Percentiles rank a stretch among this genome's conserved stretches.
Conservation (phyloP, 352 stramenopile species). For the Pythium vanterpoolii region DNA sequence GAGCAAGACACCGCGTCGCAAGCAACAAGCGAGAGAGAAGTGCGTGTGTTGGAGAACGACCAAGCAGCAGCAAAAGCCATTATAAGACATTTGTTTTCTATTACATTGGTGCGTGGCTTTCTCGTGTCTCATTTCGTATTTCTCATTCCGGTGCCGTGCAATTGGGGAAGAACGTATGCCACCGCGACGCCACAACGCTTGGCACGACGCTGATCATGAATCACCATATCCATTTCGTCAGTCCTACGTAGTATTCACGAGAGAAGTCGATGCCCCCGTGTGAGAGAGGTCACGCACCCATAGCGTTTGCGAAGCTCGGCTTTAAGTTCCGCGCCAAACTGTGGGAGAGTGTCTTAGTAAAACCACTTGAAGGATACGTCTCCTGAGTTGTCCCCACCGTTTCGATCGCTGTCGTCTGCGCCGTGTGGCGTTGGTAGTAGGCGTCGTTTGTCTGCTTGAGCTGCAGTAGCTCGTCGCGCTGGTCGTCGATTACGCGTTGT, state of each 20-base stretch:
- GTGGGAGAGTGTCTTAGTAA: too few relatives aligned
- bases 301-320: conserved; percentile 52
- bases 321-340: conserved; percentile 56
- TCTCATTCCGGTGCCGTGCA: conserved; percentile 13
- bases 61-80: neutral
- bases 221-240: neutral
- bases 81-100: conserved; percentile 6
- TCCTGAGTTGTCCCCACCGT: conserved; percentile 15
- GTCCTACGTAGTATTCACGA: neutral
- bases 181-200: conserved; percentile 45
- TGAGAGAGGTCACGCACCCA: conserved; percentile 31
- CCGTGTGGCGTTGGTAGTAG: conserved; percentile 19
- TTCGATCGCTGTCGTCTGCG: conserved; percentile 32
- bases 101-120: neutral
- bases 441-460: conserved; percentile 27
- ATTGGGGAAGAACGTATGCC: conserved; percentile 50
- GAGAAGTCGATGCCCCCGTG: neutral
- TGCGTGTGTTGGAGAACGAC: neutral
- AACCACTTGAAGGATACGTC: too few relatives aligned
- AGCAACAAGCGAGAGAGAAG: too few relatives aligned
- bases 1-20: too few relatives aligned
- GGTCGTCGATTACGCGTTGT: conserved; percentile 12
- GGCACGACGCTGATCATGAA: conserved; percentile 35
- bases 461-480: conserved; percentile 21
- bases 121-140: neutral